phyloP scores from a whole-genome alignment of 23 red algal species.

The Gracilariopsis chorda region DNA sequence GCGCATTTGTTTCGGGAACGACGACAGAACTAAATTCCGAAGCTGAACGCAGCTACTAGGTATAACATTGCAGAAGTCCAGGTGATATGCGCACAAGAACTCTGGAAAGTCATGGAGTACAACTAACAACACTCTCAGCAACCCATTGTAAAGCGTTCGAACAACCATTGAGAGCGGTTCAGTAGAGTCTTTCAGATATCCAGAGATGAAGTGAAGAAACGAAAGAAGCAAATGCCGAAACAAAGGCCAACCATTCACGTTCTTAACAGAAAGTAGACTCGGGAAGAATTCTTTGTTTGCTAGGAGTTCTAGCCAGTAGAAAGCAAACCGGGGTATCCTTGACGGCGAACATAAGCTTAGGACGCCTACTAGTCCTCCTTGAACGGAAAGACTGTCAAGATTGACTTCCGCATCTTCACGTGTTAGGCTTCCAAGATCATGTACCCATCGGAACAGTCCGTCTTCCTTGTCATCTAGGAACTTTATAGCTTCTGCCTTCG shows the following conservation, averaged over 20 bases:
- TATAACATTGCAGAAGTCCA: slow-evolving; percentile 77
- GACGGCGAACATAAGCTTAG: slow-evolving; percentile 69
- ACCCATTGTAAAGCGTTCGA: slow-evolving; percentile 79
- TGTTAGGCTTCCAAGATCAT: background rate
- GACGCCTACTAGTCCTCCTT: slow-evolving; percentile 45
- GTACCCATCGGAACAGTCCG: slow-evolving; percentile 22
- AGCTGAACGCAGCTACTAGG: slow-evolving; percentile 87
- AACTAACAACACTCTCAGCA: slow-evolving; percentile 79
- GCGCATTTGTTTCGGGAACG: slow-evolving; percentile 86
- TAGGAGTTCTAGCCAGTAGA: slow-evolving; percentile 87
- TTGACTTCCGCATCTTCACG: background rate
- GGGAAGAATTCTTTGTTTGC: slow-evolving; percentile 79
- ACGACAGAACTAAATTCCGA: slow-evolving; percentile 87
- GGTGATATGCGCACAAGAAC: slow-evolving; percentile 84
- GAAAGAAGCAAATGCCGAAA: slow-evolving; percentile 77
- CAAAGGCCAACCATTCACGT: slow-evolving; percentile 59
- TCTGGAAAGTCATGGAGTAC: slow-evolving; percentile 98
- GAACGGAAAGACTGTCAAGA: slow-evolving; percentile 54
- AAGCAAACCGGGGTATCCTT: slow-evolving; percentile 80
- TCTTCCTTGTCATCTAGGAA: slow-evolving; percentile 19
- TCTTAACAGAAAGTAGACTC: slow-evolving; percentile 50
- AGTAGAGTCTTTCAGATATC: slow-evolving; percentile 36
- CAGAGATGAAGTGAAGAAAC: slow-evolving; percentile 78
- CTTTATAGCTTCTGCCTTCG: background rate
- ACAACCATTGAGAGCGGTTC: slow-evolving; percentile 50